Evolutionary conservation across 768 basidiomycete genomes (phyloP), one percentile per base, ranked within the genome.

Genomic region (Psilocybe tampanensis): DNA sequence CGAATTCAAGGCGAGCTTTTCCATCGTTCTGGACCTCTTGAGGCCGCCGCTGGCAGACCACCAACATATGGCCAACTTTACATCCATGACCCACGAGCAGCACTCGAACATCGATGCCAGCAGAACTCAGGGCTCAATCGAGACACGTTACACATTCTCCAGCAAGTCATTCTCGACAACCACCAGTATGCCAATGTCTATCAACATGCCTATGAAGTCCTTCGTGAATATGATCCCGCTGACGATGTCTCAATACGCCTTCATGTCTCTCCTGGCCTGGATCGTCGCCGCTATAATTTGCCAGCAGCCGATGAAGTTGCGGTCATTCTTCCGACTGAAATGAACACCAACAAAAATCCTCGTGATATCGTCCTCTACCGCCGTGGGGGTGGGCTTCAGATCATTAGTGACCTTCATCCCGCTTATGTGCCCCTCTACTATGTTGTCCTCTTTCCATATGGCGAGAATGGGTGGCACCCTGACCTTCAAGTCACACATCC

Each of bases 51-150:
- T 17, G 67, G 59, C 1, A 13, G 41, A 1, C 32, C 29, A 0
- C 72, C 77, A 0, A 29, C 51, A 0, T 80, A 74, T 67, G 70
- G 75, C 0, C 78, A 82, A 51, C 67, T 80, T 0, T 79, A 78
- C 47, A 53, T 53, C 39, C 70, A 75, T 64, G 77, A 81, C 54
- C 69, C 76, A 5, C 33, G 54, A 1, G 67, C 61, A 1, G 78
- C 78, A 0, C 68, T 74, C 1, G 22, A 74, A 2, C 24, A 53
- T 15, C 63, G 72, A 1, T 55, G 66, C 21, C n/a, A 50, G 1
- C 63, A 62, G 0, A 76, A 76, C 61, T 52, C 47, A 24, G 55
- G 66, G 3, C 56, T 72, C 0, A n/a, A 61, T 33, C 8, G 9
- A 17, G 52, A 26, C 0, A 66, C 67, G 1, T 66, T 75, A 60